These are phyloP conservation scores for Penicillium expansum DNA, from an alignment of 2,329 filamentous ascomycete genomes.

Conservation along the genomic window DNA sequence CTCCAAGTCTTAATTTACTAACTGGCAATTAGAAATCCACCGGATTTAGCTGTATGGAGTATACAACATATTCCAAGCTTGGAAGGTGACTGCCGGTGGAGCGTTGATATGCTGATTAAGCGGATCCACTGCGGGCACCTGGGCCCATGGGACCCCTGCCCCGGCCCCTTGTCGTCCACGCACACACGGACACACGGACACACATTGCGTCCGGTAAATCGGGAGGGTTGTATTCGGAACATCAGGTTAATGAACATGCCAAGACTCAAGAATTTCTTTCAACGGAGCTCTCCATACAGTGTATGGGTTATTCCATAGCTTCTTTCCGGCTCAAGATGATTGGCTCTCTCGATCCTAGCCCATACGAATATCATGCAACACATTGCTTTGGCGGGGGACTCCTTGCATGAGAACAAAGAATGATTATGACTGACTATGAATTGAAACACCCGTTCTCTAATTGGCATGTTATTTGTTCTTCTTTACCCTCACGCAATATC, in stretches of 20 bases:
- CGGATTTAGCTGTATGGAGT: no score
- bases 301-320: not conserved
- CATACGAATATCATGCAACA: not conserved
- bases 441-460: not conserved
- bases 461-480: constrained; percentile 1
- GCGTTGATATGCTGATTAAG: no score
- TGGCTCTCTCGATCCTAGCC: not conserved
- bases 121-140: no score
- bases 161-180: no score
- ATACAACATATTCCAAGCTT: no score
- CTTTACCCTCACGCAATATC: not conserved
- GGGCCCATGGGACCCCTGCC: no score
- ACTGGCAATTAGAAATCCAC: no score
- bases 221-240: no score
- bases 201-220: no score
- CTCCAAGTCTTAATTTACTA: no score
- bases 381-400: not conserved
- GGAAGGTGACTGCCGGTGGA: no score
- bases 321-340: not conserved
- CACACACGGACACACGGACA: no score
- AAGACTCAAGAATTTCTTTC: not conserved
- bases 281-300: not conserved
- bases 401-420: not conserved
- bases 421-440: not conserved
- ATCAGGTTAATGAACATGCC: not conserved